Conservation (phyloP, 2,329 filamentous ascomycete genomes). For the Verticillium longisporum region DNA sequence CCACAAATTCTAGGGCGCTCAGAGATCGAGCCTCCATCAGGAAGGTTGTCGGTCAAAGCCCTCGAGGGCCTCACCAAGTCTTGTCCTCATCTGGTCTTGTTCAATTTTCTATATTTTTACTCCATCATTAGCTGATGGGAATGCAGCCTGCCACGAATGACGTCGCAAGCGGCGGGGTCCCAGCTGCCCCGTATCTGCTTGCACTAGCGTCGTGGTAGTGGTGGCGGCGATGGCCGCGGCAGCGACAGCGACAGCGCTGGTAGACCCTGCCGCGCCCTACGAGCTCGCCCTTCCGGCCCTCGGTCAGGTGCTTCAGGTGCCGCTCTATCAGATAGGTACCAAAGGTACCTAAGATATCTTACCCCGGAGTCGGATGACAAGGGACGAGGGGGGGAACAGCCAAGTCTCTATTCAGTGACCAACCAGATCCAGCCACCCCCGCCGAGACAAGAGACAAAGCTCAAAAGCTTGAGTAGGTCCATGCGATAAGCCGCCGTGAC, state of each 20-base stretch:
- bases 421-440: neutral
- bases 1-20: neutral
- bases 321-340: too few relatives aligned
- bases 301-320: neutral
- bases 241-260: too few relatives aligned
- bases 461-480: neutral
- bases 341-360: neutral
- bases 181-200: neutral
- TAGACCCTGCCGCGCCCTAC: neutral
- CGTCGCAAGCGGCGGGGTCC: neutral
- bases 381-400: neutral
- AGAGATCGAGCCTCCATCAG: neutral
- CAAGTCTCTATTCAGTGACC: neutral
- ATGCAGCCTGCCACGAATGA: neutral
- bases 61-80: neutral
- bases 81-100: neutral
- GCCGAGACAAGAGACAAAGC: neutral
- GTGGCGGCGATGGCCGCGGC: too few relatives aligned
- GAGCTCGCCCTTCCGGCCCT: neutral
- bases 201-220: neutral
- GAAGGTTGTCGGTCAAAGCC: neutral
- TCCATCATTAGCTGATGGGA: neutral
- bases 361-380: neutral
- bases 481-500: conserved; percentile 11
- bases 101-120: neutral